Evolutionary conservation across 2,329 filamentous ascomycete genomes (phyloP).

Genomic region (Pseudogymnoascus sp.): DNA sequence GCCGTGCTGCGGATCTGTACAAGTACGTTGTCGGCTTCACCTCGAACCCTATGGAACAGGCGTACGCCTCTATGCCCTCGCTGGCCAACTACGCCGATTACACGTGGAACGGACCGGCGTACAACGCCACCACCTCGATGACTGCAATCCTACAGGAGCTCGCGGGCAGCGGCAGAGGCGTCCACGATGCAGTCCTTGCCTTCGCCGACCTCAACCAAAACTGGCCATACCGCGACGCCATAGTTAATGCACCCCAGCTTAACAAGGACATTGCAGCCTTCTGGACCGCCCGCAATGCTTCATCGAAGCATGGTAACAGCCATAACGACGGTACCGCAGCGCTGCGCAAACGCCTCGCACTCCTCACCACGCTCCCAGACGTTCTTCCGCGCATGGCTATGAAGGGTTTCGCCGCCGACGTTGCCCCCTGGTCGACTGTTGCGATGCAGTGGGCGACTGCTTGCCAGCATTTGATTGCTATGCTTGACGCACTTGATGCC

Average conservation of each 20-base stretch:
- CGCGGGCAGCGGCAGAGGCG: neutral
- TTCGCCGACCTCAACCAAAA: slow-evolving; percentile 21
- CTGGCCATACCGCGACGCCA: slow-evolving; percentile 20
- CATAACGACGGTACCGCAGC: neutral
- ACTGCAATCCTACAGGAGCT: neutral
- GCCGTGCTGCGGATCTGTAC: slow-evolving; percentile 18
- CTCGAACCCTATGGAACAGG: slow-evolving; percentile 20
- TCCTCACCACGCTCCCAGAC: neutral
- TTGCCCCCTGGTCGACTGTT: slow-evolving; percentile 19
- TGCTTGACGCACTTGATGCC: slow-evolving; percentile 17
- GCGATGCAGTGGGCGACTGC: slow-evolving; percentile 20
- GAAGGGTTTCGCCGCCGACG: slow-evolving; percentile 17
- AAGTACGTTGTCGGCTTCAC: slow-evolving; percentile 22
- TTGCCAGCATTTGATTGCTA: slow-evolving; percentile 19
- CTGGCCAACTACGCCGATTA: slow-evolving; percentile 21
- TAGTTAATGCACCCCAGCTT: slow-evolving; percentile 17
- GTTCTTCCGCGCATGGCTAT: slow-evolving; percentile 14
- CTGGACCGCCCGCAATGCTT: slow-evolving; percentile 14
- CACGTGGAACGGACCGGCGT: slow-evolving; percentile 20
- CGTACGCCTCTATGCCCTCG: slow-evolving; percentile 20
- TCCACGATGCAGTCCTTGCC: slow-evolving; percentile 16
- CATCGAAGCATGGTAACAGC: neutral
- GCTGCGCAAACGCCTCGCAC: neutral
- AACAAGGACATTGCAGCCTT: slow-evolving; percentile 18
- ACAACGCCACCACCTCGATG: slow-evolving; percentile 16